A percentile compares a stretch with the other conserved stretches of the same genome.
phyloP scores from a whole-genome alignment of 352 stramenopile species.

The Phytophthora pinifolia region DNA sequence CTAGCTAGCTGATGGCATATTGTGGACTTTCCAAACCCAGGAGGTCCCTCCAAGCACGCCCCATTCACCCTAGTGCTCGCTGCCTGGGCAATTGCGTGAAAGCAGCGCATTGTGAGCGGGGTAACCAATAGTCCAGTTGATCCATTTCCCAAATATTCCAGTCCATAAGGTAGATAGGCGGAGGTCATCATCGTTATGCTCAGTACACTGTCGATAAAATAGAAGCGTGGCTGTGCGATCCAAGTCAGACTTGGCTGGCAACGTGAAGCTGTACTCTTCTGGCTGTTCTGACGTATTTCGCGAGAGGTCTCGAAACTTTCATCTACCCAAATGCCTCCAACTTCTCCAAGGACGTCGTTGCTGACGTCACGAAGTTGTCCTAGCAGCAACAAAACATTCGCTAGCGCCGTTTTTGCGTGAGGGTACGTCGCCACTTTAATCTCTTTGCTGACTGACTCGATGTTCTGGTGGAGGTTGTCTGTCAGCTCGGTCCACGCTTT shows the following conservation, averaged over 20 bases:
- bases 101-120: constrained; percentile 64
- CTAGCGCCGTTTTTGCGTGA: constrained; percentile 34
- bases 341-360: constrained; percentile 26
- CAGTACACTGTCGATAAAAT: constrained; percentile 60
- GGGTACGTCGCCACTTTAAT: constrained; percentile 47
- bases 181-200: constrained; percentile 54
- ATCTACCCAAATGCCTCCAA: constrained; percentile 18
- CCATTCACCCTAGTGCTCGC: constrained; percentile 41
- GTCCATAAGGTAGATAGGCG: constrained; percentile 52
- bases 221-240: constrained; percentile 64
- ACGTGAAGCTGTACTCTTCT: constrained; percentile 2
- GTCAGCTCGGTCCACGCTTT: constrained; percentile 41
- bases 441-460: constrained; percentile 42
- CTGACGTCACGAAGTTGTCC: constrained; percentile 61
- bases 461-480: constrained; percentile 33
- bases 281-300: constrained; percentile 1
- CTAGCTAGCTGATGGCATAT: constrained; percentile 40
- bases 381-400: constrained; percentile 54
- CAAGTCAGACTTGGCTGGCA: constrained; percentile 40
- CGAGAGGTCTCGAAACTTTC: constrained; percentile 4
- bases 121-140: constrained; percentile 41
- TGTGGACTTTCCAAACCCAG: constrained; percentile 47
- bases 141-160: constrained; percentile 71
- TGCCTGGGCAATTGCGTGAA: constrained; percentile 48
- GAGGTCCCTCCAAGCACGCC: constrained; percentile 36